A percentile compares a stretch with the other conserved stretches of the same genome.
These are phyloP conservation scores for Fusarium concolor DNA, from an alignment of 2,329 filamentous ascomycete species.

Conservation along the genomic window DNA sequence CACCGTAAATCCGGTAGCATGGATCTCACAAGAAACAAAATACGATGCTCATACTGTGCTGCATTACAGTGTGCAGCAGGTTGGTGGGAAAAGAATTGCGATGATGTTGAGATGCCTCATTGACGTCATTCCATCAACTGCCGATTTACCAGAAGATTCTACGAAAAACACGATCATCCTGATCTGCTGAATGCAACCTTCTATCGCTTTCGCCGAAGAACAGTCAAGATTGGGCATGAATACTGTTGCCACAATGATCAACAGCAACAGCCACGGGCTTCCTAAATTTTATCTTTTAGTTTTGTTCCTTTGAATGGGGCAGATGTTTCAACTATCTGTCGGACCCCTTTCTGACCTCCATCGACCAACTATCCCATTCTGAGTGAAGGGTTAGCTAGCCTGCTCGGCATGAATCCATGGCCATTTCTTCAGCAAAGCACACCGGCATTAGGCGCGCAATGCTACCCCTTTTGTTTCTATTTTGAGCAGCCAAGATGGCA, in stretches of 20 bases:
- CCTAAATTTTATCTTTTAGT: not conserved
- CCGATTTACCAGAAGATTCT: constrained; percentile 23
- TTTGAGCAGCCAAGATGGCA: not conserved
- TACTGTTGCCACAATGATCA: not conserved
- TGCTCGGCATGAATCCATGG: not conserved
- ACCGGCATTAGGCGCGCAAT: not conserved
- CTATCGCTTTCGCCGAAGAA: not conserved
- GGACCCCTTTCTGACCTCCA: no score
- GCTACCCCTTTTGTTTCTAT: not conserved
- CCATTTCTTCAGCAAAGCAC: not conserved
- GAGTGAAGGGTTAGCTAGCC: not conserved
- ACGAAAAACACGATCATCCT: not conserved
- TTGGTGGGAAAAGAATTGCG: constrained; percentile 15
- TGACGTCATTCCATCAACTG: constrained; percentile 38
- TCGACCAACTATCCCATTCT: not conserved
- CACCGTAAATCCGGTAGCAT: constrained; percentile 14
- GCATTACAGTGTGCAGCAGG: not conserved
- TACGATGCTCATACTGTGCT: constrained; percentile 9
- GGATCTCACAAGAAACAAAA: constrained; percentile 9
- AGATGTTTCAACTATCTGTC: not conserved
- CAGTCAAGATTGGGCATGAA: not conserved
- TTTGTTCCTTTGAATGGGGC: not conserved
- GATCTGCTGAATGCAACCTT: not conserved
- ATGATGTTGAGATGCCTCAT: constrained; percentile 37
- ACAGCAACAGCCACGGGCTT: not conserved